Evolutionary conservation across 257 asterid species (phyloP), one percentile per base, ranked within the genome.

Genomic region (Eucommia ulmoides): DNA sequence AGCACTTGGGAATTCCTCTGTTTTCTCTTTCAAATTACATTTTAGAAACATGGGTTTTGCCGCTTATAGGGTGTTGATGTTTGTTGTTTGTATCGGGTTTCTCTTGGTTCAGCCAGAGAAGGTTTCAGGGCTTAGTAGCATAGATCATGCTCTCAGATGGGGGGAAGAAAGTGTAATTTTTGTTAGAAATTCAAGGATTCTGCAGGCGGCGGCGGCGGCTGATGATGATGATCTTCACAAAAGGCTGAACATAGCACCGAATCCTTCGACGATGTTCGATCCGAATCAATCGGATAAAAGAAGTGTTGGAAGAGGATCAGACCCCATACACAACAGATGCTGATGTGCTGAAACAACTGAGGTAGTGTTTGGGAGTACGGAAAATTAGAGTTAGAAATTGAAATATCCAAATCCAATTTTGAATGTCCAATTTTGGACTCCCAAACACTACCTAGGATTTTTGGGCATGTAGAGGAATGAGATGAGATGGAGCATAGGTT

Each of bases 281-380:
- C 94, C 88, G 14, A 69, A 76, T 16, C 79, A 76, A 55, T 78
- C 88, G 14, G 69, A 70, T 41, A 83, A 87, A 64, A 66, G 88
- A 64, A 65, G 85, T 52, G 83, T 81, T 24, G 74, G 70, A 44
- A 66, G 93, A 64, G 93, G 93, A 65, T 65, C 91, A 0, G 91
- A 87, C 53, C 97, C 94, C 8, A 81, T 83, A 68, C 97, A 83
- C 58, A 81, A 87, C 80, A 78, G 61, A 50, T 70, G 75, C 61
- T 82, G 75, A 65, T n/a, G n/a, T n/a, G n/a, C n/a, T n/a, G n/a
- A n/a, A n/a, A n/a, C n/a, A n/a, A n/a, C n/a, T n/a, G n/a, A n/a
- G n/a, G n/a, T n/a, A n/a, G n/a, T n/a, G n/a, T n/a, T n/a, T n/a
- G n/a, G n/a, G n/a, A n/a, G n/a, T n/a, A n/a, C n/a, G n/a, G n/a